Evolutionary conservation across 257 asterid species (phyloP).

Genomic region (Nicotiana knightiana): DNA sequence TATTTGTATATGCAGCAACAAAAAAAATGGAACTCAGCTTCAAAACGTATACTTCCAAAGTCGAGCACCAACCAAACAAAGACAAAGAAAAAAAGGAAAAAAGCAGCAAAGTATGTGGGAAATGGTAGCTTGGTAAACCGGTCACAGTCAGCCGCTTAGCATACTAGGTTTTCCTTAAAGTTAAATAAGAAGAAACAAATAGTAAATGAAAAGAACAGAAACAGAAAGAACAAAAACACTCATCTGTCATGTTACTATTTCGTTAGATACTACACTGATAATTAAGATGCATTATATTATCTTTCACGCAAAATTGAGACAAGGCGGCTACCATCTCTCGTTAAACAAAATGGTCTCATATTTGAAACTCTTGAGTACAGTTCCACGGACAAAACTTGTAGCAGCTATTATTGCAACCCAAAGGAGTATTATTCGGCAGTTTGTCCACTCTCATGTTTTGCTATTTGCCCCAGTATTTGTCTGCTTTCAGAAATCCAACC

Average conservation of each 20-base stretch:
- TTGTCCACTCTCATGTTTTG: slow-evolving; percentile 20
- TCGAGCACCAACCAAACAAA: too few species aligned
- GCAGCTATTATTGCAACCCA: slow-evolving; percentile 12
- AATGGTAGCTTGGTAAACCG: background rate
- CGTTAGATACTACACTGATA: slow-evolving; percentile 12
- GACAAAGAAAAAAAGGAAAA: too few species aligned
- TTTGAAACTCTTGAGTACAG: slow-evolving; percentile 9
- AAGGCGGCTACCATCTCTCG: background rate
- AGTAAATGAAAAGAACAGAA: background rate
- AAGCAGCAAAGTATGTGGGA: too few species aligned
- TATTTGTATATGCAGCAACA: too few species aligned
- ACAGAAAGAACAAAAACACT: background rate
- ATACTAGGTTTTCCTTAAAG: slow-evolving; percentile 10
- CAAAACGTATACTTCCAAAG: too few species aligned
- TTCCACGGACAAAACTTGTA: slow-evolving; percentile 2
- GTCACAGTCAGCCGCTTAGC: background rate
- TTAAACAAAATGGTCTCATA: slow-evolving; percentile 12
- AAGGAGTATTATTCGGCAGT: background rate
- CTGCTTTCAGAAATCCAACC: background rate
- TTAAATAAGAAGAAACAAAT: slow-evolving; percentile 13
- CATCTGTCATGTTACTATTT: background rate
- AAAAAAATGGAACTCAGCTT: too few species aligned
- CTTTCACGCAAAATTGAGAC: background rate
- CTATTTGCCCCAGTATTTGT: slow-evolving; percentile 22
- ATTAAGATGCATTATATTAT: background rate